Base-by-base conservation (phyloP, 2,329 filamentous ascomycete species). In the Bisporella sp. region DNA sequence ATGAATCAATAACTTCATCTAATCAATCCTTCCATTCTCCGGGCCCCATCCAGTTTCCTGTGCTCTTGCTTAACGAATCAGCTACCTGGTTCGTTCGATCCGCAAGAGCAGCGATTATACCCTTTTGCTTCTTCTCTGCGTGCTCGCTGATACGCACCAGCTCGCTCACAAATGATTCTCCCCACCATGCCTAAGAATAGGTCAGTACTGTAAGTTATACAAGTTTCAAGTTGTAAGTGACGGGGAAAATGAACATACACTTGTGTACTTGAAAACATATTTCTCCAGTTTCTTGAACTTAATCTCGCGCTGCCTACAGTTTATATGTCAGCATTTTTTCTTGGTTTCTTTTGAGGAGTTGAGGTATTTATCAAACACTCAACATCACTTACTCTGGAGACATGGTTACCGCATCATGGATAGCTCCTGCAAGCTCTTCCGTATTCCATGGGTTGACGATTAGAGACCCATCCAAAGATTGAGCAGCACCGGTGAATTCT, bases 401-500 rank as follows among this genome's bases (percentile, higher is more conserved):
- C 89, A 97, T 96, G 49, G 91, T 96, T 41, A 97, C 90, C n/a
- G 92, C 89, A 58, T 96, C 90, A 68, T 96, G 87, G 59, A 97
- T 91, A 5, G 91, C 89, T 62, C 90, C 88, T 40, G 92, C 91
- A 37, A 97, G 75, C 68, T 97, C 92, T 65, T 96, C 91, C 0
- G 91, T 96, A 68, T 97, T 97, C 93, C 93, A 99, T 1, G 93
- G 93, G 69, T 99, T 99, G 64, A 97, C 89, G 48, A 97, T 91
- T 47, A 97, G 76, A 60, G 88, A 90, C 54, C 92, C 92, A 59
- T 95, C 96, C 51, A 99, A 77, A 55, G 87, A 93, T 70, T 97
- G 93, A 1, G 93, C 92, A 6, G 93, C 93, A 41, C 93, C 93
- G 0, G 93, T 91, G 65, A 99, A 97, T 67, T 99, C 93, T 45